Conservation (phyloP, 495 filamentous ascomycete genomes). For the Hapsidospora chrysogenum region DNA sequence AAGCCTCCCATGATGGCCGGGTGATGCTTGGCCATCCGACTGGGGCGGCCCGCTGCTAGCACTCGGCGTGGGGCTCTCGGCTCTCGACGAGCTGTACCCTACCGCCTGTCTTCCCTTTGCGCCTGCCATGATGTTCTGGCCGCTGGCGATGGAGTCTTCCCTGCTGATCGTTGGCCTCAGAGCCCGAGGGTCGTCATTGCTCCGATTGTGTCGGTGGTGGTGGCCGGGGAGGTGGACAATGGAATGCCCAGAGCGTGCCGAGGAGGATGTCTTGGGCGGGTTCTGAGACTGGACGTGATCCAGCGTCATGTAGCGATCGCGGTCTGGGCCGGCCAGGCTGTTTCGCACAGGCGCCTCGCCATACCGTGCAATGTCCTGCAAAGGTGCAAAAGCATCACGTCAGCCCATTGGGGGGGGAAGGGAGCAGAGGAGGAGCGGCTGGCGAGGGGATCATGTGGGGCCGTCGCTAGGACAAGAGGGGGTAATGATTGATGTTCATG, state of each 20-base stretch:
- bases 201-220: constrained; percentile 57
- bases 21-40: constrained; percentile 41
- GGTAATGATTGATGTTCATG: no score
- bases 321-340: constrained; percentile 51
- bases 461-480: no score
- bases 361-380: constrained; percentile 60
- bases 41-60: constrained; percentile 34
- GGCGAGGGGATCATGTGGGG: no score
- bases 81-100: constrained; percentile 28
- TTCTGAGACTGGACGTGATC: constrained; percentile 6
- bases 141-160: constrained; percentile 46
- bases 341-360: constrained; percentile 71
- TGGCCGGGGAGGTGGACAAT: constrained; percentile 42
- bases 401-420: no score
- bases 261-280: constrained; percentile 32
- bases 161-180: constrained; percentile 46
- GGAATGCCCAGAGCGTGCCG: constrained; percentile 33
- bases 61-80: constrained; percentile 64
- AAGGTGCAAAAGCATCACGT: not conserved
- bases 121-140: constrained; percentile 24
- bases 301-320: constrained; percentile 36
- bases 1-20: constrained; percentile 40
- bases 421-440: no score
- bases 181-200: constrained; percentile 54
- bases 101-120: constrained; percentile 17